These are phyloP conservation scores for Harringtonia aguacate DNA, from an alignment of 2,329 filamentous ascomycete species.

Conservation along the genomic window DNA sequence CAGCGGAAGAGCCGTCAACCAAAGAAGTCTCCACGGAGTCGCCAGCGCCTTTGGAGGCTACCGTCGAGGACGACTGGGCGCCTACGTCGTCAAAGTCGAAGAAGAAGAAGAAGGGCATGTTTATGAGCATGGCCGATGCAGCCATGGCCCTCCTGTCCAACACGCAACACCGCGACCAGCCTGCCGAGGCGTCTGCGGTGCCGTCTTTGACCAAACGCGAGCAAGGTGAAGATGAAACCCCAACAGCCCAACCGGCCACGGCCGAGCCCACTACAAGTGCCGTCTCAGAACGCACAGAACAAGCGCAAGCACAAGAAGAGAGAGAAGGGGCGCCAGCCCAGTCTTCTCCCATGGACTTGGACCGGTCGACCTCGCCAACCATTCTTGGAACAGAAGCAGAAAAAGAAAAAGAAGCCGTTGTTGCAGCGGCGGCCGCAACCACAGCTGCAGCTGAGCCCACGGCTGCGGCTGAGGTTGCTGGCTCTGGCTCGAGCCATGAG, in stretches of 20 bases:
- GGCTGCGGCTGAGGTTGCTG: not conserved
- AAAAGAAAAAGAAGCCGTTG: not conserved
- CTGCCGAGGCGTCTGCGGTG: not conserved
- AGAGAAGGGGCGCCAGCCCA: not conserved
- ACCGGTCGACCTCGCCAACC: constrained; percentile 2
- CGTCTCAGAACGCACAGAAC: not conserved
- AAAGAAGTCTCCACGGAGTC: not conserved
- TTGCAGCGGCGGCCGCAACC: not conserved
- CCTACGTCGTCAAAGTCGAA: not conserved
- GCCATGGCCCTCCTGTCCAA: not conserved
- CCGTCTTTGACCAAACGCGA: no score
- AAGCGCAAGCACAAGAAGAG: constrained; percentile 3
- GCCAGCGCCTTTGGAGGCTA: no score
- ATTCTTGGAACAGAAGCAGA: constrained; percentile 2
- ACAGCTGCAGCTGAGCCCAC: not conserved
- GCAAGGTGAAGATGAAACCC: not conserved
- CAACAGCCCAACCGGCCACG: not conserved
- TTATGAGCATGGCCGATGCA: not conserved
- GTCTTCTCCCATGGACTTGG: constrained; percentile 6
- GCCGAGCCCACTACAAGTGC: not conserved
- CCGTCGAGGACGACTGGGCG: not conserved
- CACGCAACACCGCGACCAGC: constrained; percentile 7
- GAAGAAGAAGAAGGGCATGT: not conserved
- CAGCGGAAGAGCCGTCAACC: not conserved
- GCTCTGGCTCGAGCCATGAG: no score